phyloP scores from a whole-genome alignment of 1,284 basidiomycete genomes.

The Ganoderma leucocontextum region DNA sequence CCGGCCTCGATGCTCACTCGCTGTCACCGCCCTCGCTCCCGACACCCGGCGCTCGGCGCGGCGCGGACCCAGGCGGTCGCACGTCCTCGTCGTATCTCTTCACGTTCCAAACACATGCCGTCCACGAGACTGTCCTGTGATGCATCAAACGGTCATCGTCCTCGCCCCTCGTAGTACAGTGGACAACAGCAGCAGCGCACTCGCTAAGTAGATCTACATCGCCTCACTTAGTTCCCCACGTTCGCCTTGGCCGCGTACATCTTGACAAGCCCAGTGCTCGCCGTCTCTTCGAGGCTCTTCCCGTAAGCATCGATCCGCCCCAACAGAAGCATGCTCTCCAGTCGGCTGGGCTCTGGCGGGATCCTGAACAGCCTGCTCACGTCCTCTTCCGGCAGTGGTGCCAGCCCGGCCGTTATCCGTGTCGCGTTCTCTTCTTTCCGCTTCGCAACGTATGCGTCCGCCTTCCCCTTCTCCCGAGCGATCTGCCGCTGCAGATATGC shows the following conservation, averaged over 20 bases:
- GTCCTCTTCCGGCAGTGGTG: conserved; percentile 89
- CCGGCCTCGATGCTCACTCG: background rate
- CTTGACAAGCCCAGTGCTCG: conserved; percentile 75
- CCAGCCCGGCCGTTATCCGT: conserved; percentile 85
- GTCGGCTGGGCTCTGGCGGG: conserved; percentile 87
- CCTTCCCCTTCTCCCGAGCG: conserved; percentile 85
- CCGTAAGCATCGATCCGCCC: conserved; percentile 90
- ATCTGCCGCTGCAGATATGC: conserved; percentile 94
- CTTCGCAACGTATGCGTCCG: conserved; percentile 84
- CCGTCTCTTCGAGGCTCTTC: conserved; percentile 77
- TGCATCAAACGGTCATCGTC: conserved; percentile 16
- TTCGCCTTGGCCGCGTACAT: conserved; percentile 74
- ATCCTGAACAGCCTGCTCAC: conserved; percentile 87
- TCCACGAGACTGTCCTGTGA: conserved; percentile 16
- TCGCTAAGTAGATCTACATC: conserved; percentile 18
- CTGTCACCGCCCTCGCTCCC: background rate
- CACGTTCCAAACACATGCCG: conserved; percentile 16
- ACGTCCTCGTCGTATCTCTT: conserved; percentile 15
- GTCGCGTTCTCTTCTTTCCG: conserved; percentile 91
- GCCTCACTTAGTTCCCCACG: conserved; percentile 33
- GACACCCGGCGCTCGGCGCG: background rate
- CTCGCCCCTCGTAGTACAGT: background rate
- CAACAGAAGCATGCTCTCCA: conserved; percentile 88
- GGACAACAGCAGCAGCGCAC: conserved; percentile 21
- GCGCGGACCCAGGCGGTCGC: background rate